Base-by-base conservation (phyloP, 1,284 basidiomycete species). In the Vanrija pseudolonga region DNA sequence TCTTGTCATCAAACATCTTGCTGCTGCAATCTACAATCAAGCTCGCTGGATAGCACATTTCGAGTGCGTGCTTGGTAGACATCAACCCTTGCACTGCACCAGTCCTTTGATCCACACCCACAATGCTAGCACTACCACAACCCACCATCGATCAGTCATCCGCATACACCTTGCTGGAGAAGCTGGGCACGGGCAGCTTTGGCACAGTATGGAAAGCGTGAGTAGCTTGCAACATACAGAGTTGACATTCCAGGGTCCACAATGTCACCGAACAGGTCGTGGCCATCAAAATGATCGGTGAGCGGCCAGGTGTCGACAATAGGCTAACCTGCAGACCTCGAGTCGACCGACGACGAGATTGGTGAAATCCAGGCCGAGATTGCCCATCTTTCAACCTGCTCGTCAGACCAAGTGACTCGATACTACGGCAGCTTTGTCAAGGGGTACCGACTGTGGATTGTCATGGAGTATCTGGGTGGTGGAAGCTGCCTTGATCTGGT, bases 381-480 rank as follows among this genome's bases (percentile, higher is more conserved):
- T 63, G 87, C 91, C 14, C 95, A 90, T 73, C 82, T 98, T 28
- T 90, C 94, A 0, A 90, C 92, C 66, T 96, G 92, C 78, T 91
- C 94, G 71, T 96, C 93, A 9, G 89, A 94, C 76, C 91, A 90
- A 73, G 91, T 98, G 53, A 98, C 95, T 37, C 82, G 87, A 45
- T 98, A 98, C 76, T 98, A 96, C 68, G 95, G 92, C 48, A 94
- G 91, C 52, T 98, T 98, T 74, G 90, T 99, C 57, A 87, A 90
- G 61, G 86, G 90, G 15, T 98, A 95, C 81, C 96, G 97, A 74
- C 81, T 99, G 18, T 98, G 96, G 96, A 98, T 99, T 71, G 82
- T 99, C 68, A 98, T 98, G 96, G 95, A 99, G 76, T 98, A 92
- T 74, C 86, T 98, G 48, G 93, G 93, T 0, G 96, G 95, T 32